Evolutionary conservation across 345 rosid species (phyloP).

Genomic region (Draba incana): DNA sequence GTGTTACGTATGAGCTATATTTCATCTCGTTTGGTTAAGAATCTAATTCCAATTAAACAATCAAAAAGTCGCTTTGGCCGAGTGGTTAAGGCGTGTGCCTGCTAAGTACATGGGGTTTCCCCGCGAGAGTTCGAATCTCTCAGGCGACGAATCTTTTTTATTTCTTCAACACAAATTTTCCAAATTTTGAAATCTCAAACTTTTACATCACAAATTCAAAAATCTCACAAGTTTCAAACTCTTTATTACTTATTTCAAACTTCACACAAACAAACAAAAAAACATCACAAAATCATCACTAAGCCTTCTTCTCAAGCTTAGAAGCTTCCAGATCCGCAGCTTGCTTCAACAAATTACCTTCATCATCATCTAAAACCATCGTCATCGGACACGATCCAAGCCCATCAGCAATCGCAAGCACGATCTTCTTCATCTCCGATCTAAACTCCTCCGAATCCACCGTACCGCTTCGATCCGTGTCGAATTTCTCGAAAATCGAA

Average conservation of each 20-base stretch:
- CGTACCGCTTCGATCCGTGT: conserved; percentile 56
- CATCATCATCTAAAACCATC: conserved; percentile 68
- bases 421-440: conserved; percentile 66
- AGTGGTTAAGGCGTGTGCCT: conserved; percentile 74
- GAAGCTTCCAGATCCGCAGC: conserved; percentile 88
- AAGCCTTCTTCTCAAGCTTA: conserved; percentile 34
- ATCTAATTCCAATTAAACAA: too few species aligned
- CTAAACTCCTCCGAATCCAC: conserved; percentile 63
- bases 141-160: conserved; percentile 52
- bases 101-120: conserved; percentile 69
- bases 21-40: too few species aligned
- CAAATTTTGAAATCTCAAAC: not conserved
- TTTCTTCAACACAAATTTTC: not conserved
- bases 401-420: conserved; percentile 81
- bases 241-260: not conserved
- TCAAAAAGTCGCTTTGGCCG: conserved; percentile 55
- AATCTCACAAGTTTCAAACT: too few species aligned
- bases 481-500: conserved; percentile 70
- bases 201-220: too few species aligned
- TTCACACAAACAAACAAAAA: not conserved
- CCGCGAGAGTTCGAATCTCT: conserved; percentile 85
- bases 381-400: conserved; percentile 66
- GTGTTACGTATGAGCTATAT: too few species aligned
- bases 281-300: not conserved
- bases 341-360: conserved; percentile 52